These are phyloP conservation scores for Schizonepeta tenuifolia DNA, from an alignment of 257 asterid genomes.

Conservation along the genomic window DNA sequence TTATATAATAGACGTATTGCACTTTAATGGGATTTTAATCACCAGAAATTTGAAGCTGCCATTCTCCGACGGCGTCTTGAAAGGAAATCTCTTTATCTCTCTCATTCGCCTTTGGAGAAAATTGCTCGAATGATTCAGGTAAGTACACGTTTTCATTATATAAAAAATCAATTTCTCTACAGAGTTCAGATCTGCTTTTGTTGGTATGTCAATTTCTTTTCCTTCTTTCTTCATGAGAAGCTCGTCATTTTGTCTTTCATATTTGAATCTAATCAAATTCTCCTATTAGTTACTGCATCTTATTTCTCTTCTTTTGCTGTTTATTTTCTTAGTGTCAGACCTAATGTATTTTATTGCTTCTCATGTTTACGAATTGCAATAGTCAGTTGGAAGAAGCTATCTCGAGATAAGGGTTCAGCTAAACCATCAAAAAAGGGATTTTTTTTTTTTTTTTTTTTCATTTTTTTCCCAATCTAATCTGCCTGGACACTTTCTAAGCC, in stretches of 20 bases:
- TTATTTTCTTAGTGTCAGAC: neutral
- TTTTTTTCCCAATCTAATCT: neutral
- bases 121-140: conserved; percentile 44
- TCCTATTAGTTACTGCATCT: neutral
- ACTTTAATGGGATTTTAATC: conserved; percentile 35
- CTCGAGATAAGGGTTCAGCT: neutral
- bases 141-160: neutral
- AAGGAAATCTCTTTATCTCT: conserved; percentile 14
- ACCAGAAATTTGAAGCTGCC: conserved; percentile 25
- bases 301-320: conserved; percentile 1
- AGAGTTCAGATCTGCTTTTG: conserved; percentile 22
- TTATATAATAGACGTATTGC: conserved; percentile 11
- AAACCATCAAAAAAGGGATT: neutral
- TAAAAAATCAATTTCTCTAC: too few species aligned
- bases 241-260: neutral
- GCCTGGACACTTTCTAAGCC: neutral
- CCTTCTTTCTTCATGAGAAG: neutral
- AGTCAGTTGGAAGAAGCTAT: neutral
- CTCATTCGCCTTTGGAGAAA: conserved; percentile 27
- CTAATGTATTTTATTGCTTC: conserved; percentile 9
- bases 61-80: conserved; percentile 30
- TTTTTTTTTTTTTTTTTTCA: neutral
- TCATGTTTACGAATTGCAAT: neutral
- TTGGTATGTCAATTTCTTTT: neutral
- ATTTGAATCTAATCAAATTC: neutral